Conservation (phyloP, 2,329 filamentous ascomycete species). For the Aphanocladium album region DNA sequence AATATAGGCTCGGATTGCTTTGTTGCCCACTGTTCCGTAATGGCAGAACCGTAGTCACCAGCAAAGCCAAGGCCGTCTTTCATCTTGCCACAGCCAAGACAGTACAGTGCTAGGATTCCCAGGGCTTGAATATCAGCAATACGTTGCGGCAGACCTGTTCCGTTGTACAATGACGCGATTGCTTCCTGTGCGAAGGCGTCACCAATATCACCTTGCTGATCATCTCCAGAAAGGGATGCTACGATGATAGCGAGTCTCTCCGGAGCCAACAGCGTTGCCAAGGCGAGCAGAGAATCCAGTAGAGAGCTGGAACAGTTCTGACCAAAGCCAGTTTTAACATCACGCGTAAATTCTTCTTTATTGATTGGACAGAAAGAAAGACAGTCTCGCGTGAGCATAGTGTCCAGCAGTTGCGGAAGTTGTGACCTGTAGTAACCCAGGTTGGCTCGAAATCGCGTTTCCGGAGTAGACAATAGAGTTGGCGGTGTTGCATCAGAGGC, state of each 20-base stretch:
- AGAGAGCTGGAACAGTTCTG: neutral
- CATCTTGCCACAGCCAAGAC: neutral
- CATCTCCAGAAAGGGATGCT: neutral
- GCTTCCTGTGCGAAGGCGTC: neutral
- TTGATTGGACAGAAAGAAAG: neutral
- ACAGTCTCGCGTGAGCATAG: neutral
- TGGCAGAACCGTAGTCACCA: neutral
- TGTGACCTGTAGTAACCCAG: neutral
- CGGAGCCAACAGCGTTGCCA: neutral
- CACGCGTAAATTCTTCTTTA: neutral
- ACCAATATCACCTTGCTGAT: neutral
- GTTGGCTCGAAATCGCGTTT: neutral
- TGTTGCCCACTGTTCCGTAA: neutral
- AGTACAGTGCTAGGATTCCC: conserved; percentile 1
- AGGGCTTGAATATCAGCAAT: conserved; percentile 5
- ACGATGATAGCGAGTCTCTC: neutral
- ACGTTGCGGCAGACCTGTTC: neutral
- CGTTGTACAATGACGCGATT: neutral
- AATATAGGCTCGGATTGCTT: neutral
- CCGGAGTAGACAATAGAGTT: neutral
- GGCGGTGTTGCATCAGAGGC: neutral
- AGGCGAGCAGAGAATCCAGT: neutral
- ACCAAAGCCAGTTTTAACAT: neutral
- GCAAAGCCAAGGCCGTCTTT: neutral
- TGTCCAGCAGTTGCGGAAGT: neutral